These are phyloP conservation scores for Coniosporium tulheliwenetii DNA, from an alignment of 2,329 filamentous ascomycete species.

Conservation along the genomic window DNA sequence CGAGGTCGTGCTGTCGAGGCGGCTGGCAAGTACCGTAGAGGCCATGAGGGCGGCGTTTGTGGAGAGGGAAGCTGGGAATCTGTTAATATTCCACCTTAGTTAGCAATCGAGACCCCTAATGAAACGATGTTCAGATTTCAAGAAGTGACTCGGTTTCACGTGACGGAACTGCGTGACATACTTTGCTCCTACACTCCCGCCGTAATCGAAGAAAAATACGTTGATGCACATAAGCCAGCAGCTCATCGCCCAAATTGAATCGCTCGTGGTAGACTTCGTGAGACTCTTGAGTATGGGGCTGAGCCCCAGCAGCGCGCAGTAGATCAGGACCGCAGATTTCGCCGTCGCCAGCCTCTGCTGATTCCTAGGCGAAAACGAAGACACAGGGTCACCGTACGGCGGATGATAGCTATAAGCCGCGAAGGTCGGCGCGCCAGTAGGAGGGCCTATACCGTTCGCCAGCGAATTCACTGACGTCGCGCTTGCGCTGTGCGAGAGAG, in stretches of 20 bases:
- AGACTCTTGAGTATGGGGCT: conserved; percentile 93
- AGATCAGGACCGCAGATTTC: conserved; percentile 86
- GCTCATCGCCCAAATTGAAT: conserved; percentile 95
- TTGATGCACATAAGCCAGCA: conserved; percentile 90
- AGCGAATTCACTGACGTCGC: conserved; percentile 19
- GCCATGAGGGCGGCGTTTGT: conserved; percentile 97
- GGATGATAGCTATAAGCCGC: conserved; percentile 18
- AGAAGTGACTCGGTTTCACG: too few relatives aligned
- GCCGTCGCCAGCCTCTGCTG: conserved; percentile 60
- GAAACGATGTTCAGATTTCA: too few relatives aligned
- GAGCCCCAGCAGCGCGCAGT: conserved; percentile 77
- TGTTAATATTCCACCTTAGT: conserved; percentile 16
- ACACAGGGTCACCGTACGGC: conserved; percentile 19
- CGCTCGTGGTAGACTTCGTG: conserved; percentile 79
- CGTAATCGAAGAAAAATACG: conserved; percentile 96
- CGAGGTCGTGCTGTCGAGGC: conserved; percentile 76
- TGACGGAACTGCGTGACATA: conserved; percentile 8
- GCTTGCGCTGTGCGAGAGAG: conserved; percentile 38
- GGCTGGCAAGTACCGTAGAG: conserved; percentile 80
- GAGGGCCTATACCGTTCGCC: conserved; percentile 7
- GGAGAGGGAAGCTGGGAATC: conserved; percentile 61
- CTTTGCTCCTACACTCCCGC: conserved; percentile 46
- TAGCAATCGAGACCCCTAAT: background rate
- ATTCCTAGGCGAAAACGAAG: conserved; percentile 35
- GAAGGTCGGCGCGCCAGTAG: conserved; percentile 24